These are phyloP conservation scores for Candida coleopterorum DNA, from an alignment of 805 yeast genomes.

Conservation along the genomic window DNA sequence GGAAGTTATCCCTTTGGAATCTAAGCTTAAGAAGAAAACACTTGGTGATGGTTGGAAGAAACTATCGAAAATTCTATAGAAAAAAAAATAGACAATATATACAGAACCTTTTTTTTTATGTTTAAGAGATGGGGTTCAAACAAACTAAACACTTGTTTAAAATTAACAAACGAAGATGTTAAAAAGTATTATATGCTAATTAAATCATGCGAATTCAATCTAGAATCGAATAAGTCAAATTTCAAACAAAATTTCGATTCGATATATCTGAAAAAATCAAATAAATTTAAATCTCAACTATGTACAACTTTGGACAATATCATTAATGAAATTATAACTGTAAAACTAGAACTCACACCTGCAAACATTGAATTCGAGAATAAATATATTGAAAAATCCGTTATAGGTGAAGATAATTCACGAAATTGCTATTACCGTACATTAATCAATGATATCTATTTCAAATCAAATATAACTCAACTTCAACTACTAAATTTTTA, in stretches of 20 bases:
- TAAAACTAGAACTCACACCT: neutral
- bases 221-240: neutral
- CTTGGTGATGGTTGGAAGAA: no score
- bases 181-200: slow-evolving; percentile 3
- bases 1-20: no score
- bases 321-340: slow-evolving; percentile 2
- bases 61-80: no score
- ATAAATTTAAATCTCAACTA: neutral
- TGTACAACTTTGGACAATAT: neutral
- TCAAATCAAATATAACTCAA: no score
- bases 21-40: no score
- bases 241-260: neutral
- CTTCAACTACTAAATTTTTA: neutral
- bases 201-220: neutral
- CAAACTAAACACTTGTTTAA: neutral
- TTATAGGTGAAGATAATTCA: neutral
- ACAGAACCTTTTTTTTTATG: no score
- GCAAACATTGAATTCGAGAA: neutral
- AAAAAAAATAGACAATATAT: neutral
- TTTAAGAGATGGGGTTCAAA: no score
- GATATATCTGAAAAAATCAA: neutral
- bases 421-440: neutral
- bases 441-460: neutral
- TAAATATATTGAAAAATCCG: neutral
- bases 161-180: slow-evolving; percentile 2